Evolutionary conservation across 148 eudicot genomes (phyloP), one percentile per base, ranked within the genome.

Genomic region (Chenopodium berlandieri): DNA sequence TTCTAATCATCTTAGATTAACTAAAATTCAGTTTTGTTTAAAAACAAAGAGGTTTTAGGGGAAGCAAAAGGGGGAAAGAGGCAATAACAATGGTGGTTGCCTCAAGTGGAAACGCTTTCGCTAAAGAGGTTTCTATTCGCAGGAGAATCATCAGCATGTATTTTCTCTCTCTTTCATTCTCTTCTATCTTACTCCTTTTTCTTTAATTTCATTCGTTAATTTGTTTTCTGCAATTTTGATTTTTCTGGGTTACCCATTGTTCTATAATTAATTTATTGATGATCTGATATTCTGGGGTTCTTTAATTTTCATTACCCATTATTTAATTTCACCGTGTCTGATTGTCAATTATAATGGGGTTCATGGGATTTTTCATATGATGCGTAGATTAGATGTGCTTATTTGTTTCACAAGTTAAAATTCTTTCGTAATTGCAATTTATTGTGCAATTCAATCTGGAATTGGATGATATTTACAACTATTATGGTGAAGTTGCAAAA

Each of bases 71-170:
- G 48, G 44, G 54, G 58, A 65, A 32, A 70, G 50, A 9, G 23
- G 32, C 48, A 68, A 31, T 9, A 73, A 79, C 37, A 71, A 93
- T 91, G 97, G 92, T 93, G 88, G 91, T 88, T 80, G 85, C 90
- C 44, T 85, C 93, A 34, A 78, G 86, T 47, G 81, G 85, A 27
- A 92, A 84, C 74, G 7, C 88, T 30, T 92, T 90, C 44, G 83
- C 89, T 82, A 93, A 92, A 85, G 95, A 93, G 82, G 90, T 93
- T 74, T 73, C 83, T 50, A 90, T 92, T 80, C 88, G 97, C 79
- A 90, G 77, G 82, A 84, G 92, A 67, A 91, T 93, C 74, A 82
- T 86, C 69, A 85, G 82, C 89, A 89, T 93, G 97, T 93, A 86
- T n/a, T 52, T 80, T 67, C 23, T 76, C 64, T 73, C 70, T 68